A percentile compares a stretch with the other conserved stretches of the same genome.
phyloP scores from a whole-genome alignment of 768 basidiomycete species.

The Amanita brunnescens region DNA sequence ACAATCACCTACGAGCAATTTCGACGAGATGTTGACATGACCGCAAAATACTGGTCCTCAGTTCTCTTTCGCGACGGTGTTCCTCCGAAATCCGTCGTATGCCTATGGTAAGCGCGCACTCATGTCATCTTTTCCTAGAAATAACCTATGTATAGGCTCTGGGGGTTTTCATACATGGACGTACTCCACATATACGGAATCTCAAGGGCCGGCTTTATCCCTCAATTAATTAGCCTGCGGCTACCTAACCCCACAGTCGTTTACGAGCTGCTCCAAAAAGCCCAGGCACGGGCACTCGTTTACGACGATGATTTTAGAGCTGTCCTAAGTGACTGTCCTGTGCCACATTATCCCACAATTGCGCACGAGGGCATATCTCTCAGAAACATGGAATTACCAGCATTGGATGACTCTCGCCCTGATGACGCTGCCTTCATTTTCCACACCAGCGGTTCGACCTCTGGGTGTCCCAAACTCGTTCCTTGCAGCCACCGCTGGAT shows the following conservation, averaged over 20 bases:
- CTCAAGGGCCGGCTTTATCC: conserved; percentile 68
- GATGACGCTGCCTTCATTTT: conserved; percentile 56
- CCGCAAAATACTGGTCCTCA: conserved; percentile 55
- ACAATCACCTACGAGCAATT: conserved; percentile 60
- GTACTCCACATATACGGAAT: conserved; percentile 68
- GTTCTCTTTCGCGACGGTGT: conserved; percentile 39
- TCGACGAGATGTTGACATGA: conserved; percentile 52
- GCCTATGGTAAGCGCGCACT: conserved; percentile 47
- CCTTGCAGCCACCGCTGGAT: conserved; percentile 66
- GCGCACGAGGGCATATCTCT: conserved; percentile 28
- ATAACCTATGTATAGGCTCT: conserved; percentile 40
- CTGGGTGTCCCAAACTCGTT: conserved; percentile 75
- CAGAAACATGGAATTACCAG: conserved; percentile 33
- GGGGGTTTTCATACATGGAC: conserved; percentile 65
- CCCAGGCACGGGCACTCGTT: conserved; percentile 55
- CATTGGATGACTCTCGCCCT: conserved; percentile 25
- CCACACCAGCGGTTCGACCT: conserved; percentile 78
- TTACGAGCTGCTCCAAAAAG: conserved; percentile 57
- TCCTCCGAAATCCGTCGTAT: conserved; percentile 50
- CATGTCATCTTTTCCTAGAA: neutral
- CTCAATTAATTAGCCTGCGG: conserved; percentile 72
- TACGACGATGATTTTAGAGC: conserved; percentile 49
- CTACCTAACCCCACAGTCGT: conserved; percentile 66
- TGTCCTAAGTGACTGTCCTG: conserved; percentile 34
- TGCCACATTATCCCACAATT: conserved; percentile 41